Base-by-base conservation (phyloP, 345 rosid genomes). In the Chamaenerion angustifolium region DNA sequence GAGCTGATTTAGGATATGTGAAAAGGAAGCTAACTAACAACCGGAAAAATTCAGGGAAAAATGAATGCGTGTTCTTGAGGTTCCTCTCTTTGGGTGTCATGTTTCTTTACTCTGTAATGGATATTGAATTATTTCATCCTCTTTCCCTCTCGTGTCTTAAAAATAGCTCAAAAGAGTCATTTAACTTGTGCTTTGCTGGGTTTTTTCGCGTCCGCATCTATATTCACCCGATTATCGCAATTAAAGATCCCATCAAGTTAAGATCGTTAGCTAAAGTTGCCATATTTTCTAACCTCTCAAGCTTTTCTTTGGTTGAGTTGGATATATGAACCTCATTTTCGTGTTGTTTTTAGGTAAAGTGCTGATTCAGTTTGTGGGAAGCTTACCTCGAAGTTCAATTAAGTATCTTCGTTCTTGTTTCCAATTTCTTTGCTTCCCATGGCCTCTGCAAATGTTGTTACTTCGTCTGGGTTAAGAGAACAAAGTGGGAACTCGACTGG, bases 371-470 rank as follows among this genome's bases (percentile, higher is more conserved):
- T 52, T 41, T 40, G 14, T n/a, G 19, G 44, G 17, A 43, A 12
- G 46, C 9, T 40, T 31, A 13, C 46, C n/a, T 42, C 4, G 11
- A 12, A 6, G 8, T 54, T 15, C 18, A 12, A 17, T 42, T 14
- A 43, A 54, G 25, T 1, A 4, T 31, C 14, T 51, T 27, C 14
- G 10, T 42, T 12, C 18, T 19, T 42, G 42, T n/a, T 52, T 49
- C 42, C 44, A 40, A n/a, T 27, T 49, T 55, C 55, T 58, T 37
- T 40, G 59, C 27, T 40, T 23, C 27, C 37, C 54, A 85, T 85
- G 93, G 71, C 88, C 57, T 71, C 86, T 55, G 72, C 80, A 54
- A 72, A 78, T 49, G 64, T 82, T 45, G 71, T 48, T 44, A 77
- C 85, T 13, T 37, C 73, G 55, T 64, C 76, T 46, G 82, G 82